Conservation (phyloP, 1,139 yeast species). For the Taiozyma onychis region DNA sequence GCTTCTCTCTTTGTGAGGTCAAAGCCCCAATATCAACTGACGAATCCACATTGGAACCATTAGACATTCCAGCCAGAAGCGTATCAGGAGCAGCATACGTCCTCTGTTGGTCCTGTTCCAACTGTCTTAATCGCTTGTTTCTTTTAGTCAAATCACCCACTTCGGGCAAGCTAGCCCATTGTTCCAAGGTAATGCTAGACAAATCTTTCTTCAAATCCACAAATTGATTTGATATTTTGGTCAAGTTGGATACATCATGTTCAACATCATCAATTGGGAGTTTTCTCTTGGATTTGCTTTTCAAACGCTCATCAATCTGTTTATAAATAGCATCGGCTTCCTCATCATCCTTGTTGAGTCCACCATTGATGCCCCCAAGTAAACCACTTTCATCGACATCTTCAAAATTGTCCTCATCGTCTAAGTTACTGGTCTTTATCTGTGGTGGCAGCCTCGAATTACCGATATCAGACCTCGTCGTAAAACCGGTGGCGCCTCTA, state of each 20-base stretch:
- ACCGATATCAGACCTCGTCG: constrained; percentile 68
- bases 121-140: constrained; percentile 65
- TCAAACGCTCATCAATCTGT: constrained; percentile 54
- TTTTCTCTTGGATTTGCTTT: constrained; percentile 32
- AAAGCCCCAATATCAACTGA: constrained; percentile 28
- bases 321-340: constrained; percentile 75
- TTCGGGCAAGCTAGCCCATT: constrained; percentile 84
- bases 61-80: constrained; percentile 35
- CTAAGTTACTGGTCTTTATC: constrained; percentile 8
- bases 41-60: constrained; percentile 21
- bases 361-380: constrained; percentile 23
- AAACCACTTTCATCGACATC: constrained; percentile 28
- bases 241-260: constrained; percentile 21
- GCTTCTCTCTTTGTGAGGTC: constrained; percentile 32
- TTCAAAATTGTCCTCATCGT: constrained; percentile 18
- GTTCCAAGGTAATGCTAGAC: constrained; percentile 52
- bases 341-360: constrained; percentile 50
- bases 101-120: constrained; percentile 60
- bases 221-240: constrained; percentile 39
- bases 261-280: constrained; percentile 23
- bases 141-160: constrained; percentile 81
- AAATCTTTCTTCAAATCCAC: constrained; percentile 60
- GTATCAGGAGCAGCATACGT: constrained; percentile 83
- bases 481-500: constrained; percentile 91
- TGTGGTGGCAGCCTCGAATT: constrained; percentile 17